Evolutionary conservation across 805 yeast species (phyloP).

Genomic region (Zygosaccharomyces siamensis): DNA sequence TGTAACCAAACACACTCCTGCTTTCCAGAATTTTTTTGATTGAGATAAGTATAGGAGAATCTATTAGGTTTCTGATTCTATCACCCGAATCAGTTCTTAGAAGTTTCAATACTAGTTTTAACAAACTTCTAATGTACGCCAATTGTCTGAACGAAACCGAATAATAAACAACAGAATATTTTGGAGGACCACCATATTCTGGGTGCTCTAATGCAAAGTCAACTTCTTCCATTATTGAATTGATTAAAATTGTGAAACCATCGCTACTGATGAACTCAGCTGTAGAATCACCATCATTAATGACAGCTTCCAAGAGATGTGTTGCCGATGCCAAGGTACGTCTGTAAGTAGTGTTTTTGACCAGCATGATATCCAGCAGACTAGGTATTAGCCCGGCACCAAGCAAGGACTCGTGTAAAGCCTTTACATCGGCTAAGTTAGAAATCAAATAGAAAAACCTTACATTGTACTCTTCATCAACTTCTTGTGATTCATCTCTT

Average conservation of each 20-base stretch:
- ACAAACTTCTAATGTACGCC: conserved; percentile 50
- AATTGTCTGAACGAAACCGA: conserved; percentile 56
- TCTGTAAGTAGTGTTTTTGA: conserved; percentile 47
- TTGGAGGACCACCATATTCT: conserved; percentile 52
- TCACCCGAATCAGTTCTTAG: conserved; percentile 77
- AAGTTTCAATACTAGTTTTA: conserved; percentile 60
- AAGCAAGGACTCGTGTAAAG: conserved; percentile 52
- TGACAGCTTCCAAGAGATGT: conserved; percentile 48
- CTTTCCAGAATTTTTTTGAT: conserved; percentile 55
- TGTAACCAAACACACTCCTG: conserved; percentile 61
- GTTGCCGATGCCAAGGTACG: conserved; percentile 60
- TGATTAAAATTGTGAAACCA: conserved; percentile 63
- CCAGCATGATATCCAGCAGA: conserved; percentile 54
- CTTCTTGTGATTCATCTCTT: conserved; percentile 35
- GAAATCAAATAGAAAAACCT: conserved; percentile 59
- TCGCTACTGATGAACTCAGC: conserved; percentile 58
- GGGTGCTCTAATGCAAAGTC: conserved; percentile 59
- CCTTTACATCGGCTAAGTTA: conserved; percentile 52
- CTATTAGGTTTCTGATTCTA: conserved; percentile 76
- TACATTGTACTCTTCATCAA: conserved; percentile 46
- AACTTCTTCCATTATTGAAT: conserved; percentile 58
- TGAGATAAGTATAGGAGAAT: conserved; percentile 66
- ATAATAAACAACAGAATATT: conserved; percentile 46
- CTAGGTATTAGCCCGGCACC: conserved; percentile 73
- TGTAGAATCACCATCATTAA: conserved; percentile 46